Base-by-base conservation (phyloP, 2,329 filamentous ascomycete genomes). In the Penicillium sp. region DNA sequence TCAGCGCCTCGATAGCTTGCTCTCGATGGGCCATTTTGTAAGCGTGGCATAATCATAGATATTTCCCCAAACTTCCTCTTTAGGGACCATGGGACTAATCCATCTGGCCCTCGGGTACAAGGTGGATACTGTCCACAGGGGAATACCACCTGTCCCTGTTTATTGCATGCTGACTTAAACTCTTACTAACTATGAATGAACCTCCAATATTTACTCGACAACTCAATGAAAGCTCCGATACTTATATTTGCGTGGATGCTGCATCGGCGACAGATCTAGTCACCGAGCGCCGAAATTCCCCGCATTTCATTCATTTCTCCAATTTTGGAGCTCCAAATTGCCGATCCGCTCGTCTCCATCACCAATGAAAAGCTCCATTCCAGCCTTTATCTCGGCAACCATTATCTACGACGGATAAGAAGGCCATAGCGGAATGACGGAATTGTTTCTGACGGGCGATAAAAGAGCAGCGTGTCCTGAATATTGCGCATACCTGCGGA, bases 331-430 rank as follows among this genome's bases (percentile, higher is more conserved):
- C 19, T 21, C 9, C 9, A 11, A 53, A 51, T 64, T 57, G 61
- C 61, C 63, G 61, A 63, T 52, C 56, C 26, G 31, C 57, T 61
- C 56, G 52, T 59, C 55, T 58, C 33, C 29, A 54, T 48, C 43
- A 43, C 58, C 63, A 63, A 60, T 63, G 33, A 52, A 57, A 55
- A 27, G 27, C 29, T 31, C 19, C 43, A 29, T 43, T 52, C 26
- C 9, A 33, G 14, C 35, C 33, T 37, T 51, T 62, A 60, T 60
- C 59, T 65, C 61, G 61, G 61, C 54, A 51, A 59, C 11, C n/a
- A n/a, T 43, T 60, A 55, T 59, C 49, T 22, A 39, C 19, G 7
- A n/a, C n/a, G 26, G 43, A 35, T 47, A 39, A 37, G 26, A 16
- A 46, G 31, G 13, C 10, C 39, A 22, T 14, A 7, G 39, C 39